Conservation (phyloP, 108 stramenopile species). For the Ochromonas danica region DNA sequence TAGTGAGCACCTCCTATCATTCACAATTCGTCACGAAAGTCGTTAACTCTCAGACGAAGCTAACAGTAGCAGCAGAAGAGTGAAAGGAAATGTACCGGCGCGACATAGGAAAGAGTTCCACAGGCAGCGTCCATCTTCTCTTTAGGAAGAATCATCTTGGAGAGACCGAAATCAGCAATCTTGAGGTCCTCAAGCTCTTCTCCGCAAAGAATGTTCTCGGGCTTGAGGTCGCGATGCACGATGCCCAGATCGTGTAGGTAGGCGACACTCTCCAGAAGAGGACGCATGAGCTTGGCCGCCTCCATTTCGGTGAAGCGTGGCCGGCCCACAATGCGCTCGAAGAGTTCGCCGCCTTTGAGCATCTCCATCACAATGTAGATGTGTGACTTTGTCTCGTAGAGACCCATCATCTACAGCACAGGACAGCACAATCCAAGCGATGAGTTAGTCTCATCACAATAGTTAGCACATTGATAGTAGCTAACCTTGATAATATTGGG, state of each 20-base stretch:
- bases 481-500: conserved; percentile 50
- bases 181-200: conserved; percentile 59
- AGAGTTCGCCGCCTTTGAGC: conserved; percentile 74
- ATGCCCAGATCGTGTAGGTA: conserved; percentile 63
- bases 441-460: too few species aligned
- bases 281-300: conserved; percentile 47
- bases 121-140: conserved; percentile 53
- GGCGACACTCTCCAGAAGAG: conserved; percentile 54
- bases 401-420: conserved; percentile 47
- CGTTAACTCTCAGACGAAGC: not conserved
- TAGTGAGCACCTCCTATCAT: conserved; percentile 52
- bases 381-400: conserved; percentile 57
- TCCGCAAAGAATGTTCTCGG: conserved; percentile 63
- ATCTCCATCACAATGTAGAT: conserved; percentile 80
- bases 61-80: not conserved
- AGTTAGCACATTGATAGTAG: too few species aligned
- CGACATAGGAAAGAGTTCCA: conserved; percentile 48
- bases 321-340: conserved; percentile 57
- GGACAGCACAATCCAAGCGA: too few species aligned
- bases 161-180: conserved; percentile 63
- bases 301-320: conserved; percentile 56
- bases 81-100: conserved; percentile 35
- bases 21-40: not conserved
- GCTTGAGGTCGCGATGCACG: conserved; percentile 61
- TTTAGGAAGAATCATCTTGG: conserved; percentile 53